Evolutionary conservation across 2,329 filamentous ascomycete genomes (phyloP).

Genomic region (Sarocladium oryzae): DNA sequence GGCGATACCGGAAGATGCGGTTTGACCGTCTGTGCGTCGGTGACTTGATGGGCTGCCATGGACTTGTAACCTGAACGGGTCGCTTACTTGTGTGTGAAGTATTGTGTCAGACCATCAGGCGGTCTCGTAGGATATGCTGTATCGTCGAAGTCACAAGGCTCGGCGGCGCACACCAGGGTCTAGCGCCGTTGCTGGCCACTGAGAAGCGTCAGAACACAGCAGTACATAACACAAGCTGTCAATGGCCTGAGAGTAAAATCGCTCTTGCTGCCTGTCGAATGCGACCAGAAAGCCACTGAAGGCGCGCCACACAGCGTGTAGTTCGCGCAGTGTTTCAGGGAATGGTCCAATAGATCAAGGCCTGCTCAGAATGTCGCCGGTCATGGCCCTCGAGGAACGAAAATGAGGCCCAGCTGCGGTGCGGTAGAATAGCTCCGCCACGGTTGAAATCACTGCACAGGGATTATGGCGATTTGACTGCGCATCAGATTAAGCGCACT

Average conservation of each 20-base stretch:
- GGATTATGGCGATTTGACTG: too few relatives aligned
- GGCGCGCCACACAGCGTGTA: neutral
- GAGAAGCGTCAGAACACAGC: neutral
- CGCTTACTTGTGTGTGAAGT: neutral
- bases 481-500: too few relatives aligned
- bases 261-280: neutral
- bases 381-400: neutral
- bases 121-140: neutral
- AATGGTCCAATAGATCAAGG: too few relatives aligned
- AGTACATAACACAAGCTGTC: neutral
- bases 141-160: neutral
- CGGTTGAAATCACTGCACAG: too few relatives aligned
- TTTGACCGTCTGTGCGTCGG: slow-evolving; percentile 9
- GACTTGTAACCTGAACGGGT: too few relatives aligned
- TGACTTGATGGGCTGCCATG: neutral
- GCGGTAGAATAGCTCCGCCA: too few relatives aligned
- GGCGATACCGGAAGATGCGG: slow-evolving; percentile 4
- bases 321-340: neutral
- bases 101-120: neutral
- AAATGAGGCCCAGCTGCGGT: too few relatives aligned
- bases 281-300: neutral
- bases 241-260: neutral
- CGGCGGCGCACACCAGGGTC: neutral
- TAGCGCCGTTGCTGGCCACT: neutral
- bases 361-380: neutral